Conservation (phyloP, 2,329 filamentous ascomycete genomes). For the Xylariaceae sp. region DNA sequence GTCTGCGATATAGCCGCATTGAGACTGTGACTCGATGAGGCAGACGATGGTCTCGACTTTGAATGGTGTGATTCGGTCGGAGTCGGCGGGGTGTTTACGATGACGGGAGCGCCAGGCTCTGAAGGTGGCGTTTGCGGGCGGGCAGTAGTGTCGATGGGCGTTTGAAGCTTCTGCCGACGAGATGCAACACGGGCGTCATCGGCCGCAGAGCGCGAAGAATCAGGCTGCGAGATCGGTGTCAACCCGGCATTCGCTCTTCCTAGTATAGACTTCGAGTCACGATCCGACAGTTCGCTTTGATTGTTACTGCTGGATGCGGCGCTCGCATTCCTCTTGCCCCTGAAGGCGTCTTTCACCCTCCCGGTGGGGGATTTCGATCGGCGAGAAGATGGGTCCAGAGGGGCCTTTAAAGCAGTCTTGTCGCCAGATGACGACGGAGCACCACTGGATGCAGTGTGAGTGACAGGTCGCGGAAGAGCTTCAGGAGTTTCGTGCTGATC, state of each 20-base stretch:
- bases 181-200: conserved; percentile 17
- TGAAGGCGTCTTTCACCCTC: conserved; percentile 70
- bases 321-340: conserved; percentile 46
- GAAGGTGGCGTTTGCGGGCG: conserved; percentile 45
- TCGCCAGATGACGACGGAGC: conserved; percentile 25
- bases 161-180: conserved; percentile 17
- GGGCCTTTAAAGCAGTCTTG: conserved; percentile 37
- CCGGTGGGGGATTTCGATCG: conserved; percentile 66
- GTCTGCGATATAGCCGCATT: conserved; percentile 59
- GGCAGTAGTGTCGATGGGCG: conserved; percentile 18
- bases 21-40: conserved; percentile 27
- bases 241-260: too few species aligned
- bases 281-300: conserved; percentile 20
- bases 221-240: conserved; percentile 12
- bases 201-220: conserved; percentile 15
- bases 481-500: conserved; percentile 27
- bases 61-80: conserved; percentile 42
- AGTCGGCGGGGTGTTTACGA: conserved; percentile 64
- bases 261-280: conserved; percentile 1
- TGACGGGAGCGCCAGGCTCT: conserved; percentile 45
- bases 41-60: conserved; percentile 13
- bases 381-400: conserved; percentile 40
- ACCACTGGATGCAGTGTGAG: conserved; percentile 27
- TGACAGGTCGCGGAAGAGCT: conserved; percentile 32
- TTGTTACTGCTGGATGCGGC: conserved; percentile 40